Conservation (phyloP, 257 asterid genomes). For the Marsdenia floribunda region DNA sequence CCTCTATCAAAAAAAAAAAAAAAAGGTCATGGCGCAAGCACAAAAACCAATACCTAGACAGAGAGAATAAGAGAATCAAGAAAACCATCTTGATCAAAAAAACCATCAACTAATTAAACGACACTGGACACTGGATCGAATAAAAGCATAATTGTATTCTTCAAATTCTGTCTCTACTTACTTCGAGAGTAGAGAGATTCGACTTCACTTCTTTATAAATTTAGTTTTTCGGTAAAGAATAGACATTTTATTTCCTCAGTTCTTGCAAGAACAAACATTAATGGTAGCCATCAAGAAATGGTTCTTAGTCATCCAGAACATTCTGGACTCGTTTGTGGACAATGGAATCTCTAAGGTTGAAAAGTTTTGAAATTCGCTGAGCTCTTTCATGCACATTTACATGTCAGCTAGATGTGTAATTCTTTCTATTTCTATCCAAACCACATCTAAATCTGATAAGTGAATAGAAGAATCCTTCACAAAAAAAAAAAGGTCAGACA, state of each 20-base stretch:
- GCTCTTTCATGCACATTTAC: slow-evolving; percentile 9
- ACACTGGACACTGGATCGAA: not conserved
- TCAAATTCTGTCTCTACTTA: not conserved
- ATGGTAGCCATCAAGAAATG: slow-evolving; percentile 9
- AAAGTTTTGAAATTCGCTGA: slow-evolving; percentile 17
- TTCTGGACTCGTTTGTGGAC: slow-evolving; percentile 9
- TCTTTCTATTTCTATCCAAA: not conserved
- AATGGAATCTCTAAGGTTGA: not conserved
- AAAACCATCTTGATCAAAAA: not conserved
- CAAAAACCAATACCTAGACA: not conserved
- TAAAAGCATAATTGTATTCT: not conserved
- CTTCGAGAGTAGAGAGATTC: slow-evolving; percentile 4
- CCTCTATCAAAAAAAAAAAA: not conserved
- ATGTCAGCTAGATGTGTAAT: slow-evolving; percentile 10
- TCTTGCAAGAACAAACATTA: not conserved
- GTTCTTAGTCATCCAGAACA: not conserved
- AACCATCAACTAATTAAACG: not conserved
- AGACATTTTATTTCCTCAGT: not conserved
- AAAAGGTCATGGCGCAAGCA: slow-evolving; percentile 10
- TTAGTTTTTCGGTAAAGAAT: not conserved
- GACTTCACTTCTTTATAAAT: no score
- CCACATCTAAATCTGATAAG: not conserved
- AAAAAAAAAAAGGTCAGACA: not conserved
- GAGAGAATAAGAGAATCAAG: slow-evolving; percentile 13
- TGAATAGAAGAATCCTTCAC: not conserved